Evolutionary conservation across 192 early-diverging fungal species (phyloP), one percentile per base, ranked within the genome.

Genomic region (Backusella sp.): DNA sequence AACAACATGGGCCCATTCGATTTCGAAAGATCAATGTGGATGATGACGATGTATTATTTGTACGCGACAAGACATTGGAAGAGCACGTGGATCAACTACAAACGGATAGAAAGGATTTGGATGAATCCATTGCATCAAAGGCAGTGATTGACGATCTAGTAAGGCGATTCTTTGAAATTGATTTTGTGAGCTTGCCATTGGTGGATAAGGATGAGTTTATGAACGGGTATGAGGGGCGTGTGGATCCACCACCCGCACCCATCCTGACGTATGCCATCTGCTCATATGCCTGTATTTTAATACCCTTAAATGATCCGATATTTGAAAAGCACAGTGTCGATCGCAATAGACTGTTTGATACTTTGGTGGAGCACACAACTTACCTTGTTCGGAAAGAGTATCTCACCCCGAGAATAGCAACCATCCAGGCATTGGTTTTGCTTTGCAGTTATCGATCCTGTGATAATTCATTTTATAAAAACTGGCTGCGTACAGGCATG

Each of bases 341-440:
- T 23, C 68, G 74, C 8, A 36, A 76, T 41, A 32, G 42, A 21
- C 28, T 80, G 12, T 75, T 76, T 66, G 17, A 53, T 39, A 68
- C 67, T 3, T 52, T 76, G 7, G 26, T 80, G 32, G 74, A 44
- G 3, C 70, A 74, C 4, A 65, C 79, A 5, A 59, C 4, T 21
- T 23, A 46, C 6, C 59, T 66, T 52, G 76, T 91, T n/a, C 88
- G 88, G 52, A 83, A 86, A 44, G 87, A 93, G 39, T 90, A 90
- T 52, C 86, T 88, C 23, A 66, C 76, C 2, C 78, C 88, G 23
- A 73, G 80, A 4, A 77, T 88, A 73, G 86, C 86, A 8, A 88
- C 86, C 0, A 84, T 91, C 34, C 90, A 91, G 41, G 84, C 91
- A 0, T 77, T 94, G 66, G 66, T 93, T 62, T 76, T 94, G 21